These are phyloP conservation scores for Echinosophora koreensis DNA, from an alignment of 306 rosid species.

Conservation along the genomic window DNA sequence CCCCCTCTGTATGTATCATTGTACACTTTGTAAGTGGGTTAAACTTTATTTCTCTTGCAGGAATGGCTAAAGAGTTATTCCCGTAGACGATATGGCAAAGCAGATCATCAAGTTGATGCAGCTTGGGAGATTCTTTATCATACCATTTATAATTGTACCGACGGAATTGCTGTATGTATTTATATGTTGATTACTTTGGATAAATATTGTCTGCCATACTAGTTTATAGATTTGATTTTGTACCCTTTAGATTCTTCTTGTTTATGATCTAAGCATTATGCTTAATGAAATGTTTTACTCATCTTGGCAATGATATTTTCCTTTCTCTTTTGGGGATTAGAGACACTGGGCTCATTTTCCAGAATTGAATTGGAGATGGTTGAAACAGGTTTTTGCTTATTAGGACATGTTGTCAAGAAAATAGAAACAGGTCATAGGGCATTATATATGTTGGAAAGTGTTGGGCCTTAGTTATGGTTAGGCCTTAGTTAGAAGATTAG, in stretches of 20 bases:
- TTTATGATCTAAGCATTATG: neutral
- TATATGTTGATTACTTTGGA: neutral
- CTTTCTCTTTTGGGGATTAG: neutral
- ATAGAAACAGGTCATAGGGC: neutral
- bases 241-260: neutral
- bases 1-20: conserved; percentile 2
- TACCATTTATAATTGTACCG: conserved; percentile 88
- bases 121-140: conserved; percentile 95
- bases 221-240: neutral
- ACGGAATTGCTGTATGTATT: conserved; percentile 83
- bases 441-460: neutral
- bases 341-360: neutral
- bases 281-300: conserved; percentile 9
- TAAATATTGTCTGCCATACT: neutral
- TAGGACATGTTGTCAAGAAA: neutral
- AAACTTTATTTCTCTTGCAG: conserved; percentile 53
- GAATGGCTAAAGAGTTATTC: conserved; percentile 87
- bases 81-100: conserved; percentile 81
- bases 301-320: neutral
- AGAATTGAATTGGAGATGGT: neutral
- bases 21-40: conserved; percentile 24
- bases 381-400: neutral
- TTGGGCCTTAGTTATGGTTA: too few species aligned
- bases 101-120: conserved; percentile 69
- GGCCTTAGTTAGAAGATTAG: too few species aligned